phyloP scores from a whole-genome alignment of 495 filamentous ascomycete species.

The Trichoderma gamsii region DNA sequence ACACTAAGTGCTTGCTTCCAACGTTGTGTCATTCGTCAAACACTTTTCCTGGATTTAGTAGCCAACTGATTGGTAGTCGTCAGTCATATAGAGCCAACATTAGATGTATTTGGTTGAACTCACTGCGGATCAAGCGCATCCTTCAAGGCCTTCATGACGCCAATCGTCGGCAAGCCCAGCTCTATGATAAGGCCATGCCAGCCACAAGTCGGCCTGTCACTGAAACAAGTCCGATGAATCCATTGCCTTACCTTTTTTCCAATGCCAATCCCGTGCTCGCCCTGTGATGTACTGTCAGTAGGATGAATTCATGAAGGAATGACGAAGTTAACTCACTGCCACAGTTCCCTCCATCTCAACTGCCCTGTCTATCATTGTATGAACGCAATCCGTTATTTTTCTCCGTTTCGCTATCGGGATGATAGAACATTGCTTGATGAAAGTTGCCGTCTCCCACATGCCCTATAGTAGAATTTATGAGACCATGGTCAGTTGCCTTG shows the following conservation, averaged over 20 bases:
- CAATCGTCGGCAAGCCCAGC: conserved; percentile 27
- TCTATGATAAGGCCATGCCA: conserved; percentile 25
- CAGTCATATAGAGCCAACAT: neutral
- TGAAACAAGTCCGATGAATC: neutral
- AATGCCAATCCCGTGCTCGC: conserved; percentile 34
- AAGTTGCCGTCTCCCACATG: conserved; percentile 55
- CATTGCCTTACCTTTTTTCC: conserved; percentile 27
- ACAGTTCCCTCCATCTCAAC: conserved; percentile 36
- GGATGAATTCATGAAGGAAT: neutral
- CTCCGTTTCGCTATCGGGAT: conserved; percentile 24
- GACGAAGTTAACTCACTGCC: conserved; percentile 16
- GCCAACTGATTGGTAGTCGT: conserved; percentile 15
- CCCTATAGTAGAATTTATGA: conserved; percentile 59
- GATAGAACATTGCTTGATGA: conserved; percentile 32
- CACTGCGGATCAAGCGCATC: conserved; percentile 27
- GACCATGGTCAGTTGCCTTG: conserved; percentile 21
- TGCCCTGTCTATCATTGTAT: conserved; percentile 29
- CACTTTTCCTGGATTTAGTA: conserved; percentile 36
- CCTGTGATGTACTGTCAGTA: conserved; percentile 10
- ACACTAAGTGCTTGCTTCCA: neutral
- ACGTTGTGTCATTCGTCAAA: conserved; percentile 20
- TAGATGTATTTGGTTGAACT: neutral
- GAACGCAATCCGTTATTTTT: conserved; percentile 22
- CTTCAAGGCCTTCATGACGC: conserved; percentile 31
- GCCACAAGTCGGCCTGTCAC: too few relatives aligned